phyloP scores from a whole-genome alignment of 257 asterid species.

The Buddleja alternifolia region DNA sequence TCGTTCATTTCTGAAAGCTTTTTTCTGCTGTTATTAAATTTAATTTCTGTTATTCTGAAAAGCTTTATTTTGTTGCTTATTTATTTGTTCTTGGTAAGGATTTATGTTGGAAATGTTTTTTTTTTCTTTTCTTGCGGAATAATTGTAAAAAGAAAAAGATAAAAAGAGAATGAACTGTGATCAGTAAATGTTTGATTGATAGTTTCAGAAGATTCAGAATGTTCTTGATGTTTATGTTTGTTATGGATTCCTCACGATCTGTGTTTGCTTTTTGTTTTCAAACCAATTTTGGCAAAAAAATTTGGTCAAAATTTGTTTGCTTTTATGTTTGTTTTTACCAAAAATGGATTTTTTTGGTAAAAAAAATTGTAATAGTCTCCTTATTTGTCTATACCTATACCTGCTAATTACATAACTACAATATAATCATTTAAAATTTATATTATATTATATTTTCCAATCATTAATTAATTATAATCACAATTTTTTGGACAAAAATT shows the following conservation, averaged over 20 bases:
- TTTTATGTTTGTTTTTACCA: no score
- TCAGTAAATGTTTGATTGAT: not conserved
- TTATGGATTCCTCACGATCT: slow-evolving; percentile 11
- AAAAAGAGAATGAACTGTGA: not conserved
- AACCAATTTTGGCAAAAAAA: no score
- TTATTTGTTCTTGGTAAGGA: not conserved
- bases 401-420: no score
- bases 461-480: no score
- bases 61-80: not conserved
- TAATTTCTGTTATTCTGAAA: not conserved
- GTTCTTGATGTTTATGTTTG: slow-evolving; percentile 26
- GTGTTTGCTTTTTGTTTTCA: no score
- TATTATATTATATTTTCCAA: no score
- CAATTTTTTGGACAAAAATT: no score
- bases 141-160: not conserved
- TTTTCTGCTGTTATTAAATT: not conserved
- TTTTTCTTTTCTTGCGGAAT: not conserved
- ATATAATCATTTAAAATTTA: no score
- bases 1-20: not conserved
- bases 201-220: slow-evolving; percentile 17
- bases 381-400: no score
- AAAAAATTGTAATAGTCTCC: no score
- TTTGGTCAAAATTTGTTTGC: no score
- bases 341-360: no score
- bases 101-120: not conserved